Percentiles rank a stretch among this genome's conserved stretches.
Evolutionary conservation across 257 asterid species (phyloP).

Genomic region (Solanum arcanum): DNA sequence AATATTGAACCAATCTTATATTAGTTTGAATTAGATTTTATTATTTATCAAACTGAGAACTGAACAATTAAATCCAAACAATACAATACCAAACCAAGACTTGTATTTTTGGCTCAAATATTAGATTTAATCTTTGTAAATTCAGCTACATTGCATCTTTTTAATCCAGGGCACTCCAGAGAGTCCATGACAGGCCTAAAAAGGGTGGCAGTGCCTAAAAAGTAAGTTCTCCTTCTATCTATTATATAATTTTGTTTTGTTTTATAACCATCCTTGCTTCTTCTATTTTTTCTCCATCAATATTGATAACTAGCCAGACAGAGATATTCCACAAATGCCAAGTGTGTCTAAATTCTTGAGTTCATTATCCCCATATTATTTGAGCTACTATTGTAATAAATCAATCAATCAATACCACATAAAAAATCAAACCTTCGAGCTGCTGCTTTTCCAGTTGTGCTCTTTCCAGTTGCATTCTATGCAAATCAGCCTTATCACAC

Average conservation of each 20-base stretch:
- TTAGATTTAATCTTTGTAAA: background rate
- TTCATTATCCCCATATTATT: background rate
- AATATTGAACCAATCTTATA: background rate
- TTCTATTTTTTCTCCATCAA: background rate
- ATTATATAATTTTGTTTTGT: background rate
- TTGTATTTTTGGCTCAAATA: background rate
- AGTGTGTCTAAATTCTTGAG: background rate
- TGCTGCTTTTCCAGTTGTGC: conserved; percentile 50
- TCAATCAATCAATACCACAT: background rate
- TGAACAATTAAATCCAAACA: background rate
- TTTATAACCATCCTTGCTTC: background rate
- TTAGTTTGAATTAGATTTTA: background rate
- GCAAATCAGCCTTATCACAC: conserved; percentile 36
- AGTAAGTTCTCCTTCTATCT: background rate
- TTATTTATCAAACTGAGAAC: background rate
- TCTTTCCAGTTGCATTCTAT: conserved; percentile 38
- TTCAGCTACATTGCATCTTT: background rate
- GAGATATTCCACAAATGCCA: background rate
- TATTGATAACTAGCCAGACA: background rate
- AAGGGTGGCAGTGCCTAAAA: background rate
- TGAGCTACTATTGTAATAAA: background rate
- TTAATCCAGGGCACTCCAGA: background rate
- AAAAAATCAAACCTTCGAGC: conserved; percentile 29
- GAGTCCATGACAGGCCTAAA: background rate
- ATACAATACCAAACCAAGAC: background rate